Percentiles rank a stretch among this genome's conserved stretches.
These are phyloP conservation scores for Calonectria leucothoes DNA, from an alignment of 2,329 filamentous ascomycete species.

Conservation along the genomic window DNA sequence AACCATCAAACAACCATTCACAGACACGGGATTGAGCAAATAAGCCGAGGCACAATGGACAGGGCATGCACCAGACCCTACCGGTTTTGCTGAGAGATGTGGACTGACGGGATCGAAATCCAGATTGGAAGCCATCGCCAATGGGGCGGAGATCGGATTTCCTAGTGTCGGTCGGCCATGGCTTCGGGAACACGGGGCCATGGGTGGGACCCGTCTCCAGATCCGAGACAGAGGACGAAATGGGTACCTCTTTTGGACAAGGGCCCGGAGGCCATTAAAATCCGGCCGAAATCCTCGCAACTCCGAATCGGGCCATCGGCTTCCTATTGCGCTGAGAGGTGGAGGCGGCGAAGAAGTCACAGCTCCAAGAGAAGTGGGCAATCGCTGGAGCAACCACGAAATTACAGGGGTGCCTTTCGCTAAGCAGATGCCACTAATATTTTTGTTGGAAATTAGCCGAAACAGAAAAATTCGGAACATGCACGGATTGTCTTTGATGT, in stretches of 20 bases:
- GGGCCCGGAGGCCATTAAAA: background rate
- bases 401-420: background rate
- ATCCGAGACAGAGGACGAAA: conserved; percentile 4
- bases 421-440: background rate
- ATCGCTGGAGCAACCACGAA: background rate
- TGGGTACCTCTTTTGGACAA: conserved; percentile 29
- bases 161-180: background rate
- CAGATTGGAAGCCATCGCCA: conserved; percentile 23
- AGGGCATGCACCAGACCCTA: background rate
- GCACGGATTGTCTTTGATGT: background rate
- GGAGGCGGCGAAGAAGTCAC: too few species aligned
- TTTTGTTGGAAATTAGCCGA: background rate
- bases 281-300: background rate
- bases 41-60: conserved; percentile 12
- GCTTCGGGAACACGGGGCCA: background rate
- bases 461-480: background rate
- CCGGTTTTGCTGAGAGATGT: conserved; percentile 17
- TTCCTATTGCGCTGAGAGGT: background rate
- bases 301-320: background rate
- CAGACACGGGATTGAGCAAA: background rate
- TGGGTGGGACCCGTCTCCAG: background rate
- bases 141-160: conserved; percentile 23
- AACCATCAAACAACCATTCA: background rate
- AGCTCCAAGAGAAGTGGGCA: background rate
- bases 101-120: conserved; percentile 27